Evolutionary conservation across 139 green algal species (phyloP).

Genomic region (Chlamydomonas incerta): DNA sequence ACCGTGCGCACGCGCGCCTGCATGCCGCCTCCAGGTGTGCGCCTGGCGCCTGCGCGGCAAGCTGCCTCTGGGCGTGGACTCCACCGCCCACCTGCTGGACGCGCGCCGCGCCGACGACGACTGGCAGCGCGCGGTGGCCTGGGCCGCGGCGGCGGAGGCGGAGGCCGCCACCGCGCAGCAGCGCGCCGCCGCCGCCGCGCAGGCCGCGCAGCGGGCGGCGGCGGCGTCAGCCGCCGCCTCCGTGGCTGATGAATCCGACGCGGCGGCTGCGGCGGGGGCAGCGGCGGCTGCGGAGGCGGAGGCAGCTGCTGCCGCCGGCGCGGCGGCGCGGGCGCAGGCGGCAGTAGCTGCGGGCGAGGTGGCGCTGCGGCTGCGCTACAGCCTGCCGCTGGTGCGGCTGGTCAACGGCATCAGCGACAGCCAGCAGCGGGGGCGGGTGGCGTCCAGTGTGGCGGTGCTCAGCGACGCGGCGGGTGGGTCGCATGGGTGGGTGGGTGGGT

Average conservation of each 20-base stretch:
- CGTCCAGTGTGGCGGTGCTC: slow-evolving; percentile 74
- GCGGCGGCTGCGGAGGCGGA: not conserved
- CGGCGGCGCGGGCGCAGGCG: not conserved
- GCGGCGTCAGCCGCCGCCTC: not conserved
- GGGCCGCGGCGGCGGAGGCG: too few species aligned
- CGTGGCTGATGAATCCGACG: not conserved
- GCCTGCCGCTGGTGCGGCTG: slow-evolving; percentile 47
- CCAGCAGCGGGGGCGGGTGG: slow-evolving; percentile 76
- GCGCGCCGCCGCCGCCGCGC: not conserved
- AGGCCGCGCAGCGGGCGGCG: not conserved
- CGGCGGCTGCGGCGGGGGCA: not conserved
- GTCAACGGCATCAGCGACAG: slow-evolving; percentile 89
- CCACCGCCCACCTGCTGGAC: slow-evolving; percentile 71
- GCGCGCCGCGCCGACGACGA: slow-evolving; percentile 34
- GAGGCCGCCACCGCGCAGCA: too few species aligned
- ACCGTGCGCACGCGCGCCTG: not conserved
- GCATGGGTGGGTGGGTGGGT: not conserved
- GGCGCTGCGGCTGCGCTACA: slow-evolving; percentile 29
- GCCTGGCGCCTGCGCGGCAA: slow-evolving; percentile 75
- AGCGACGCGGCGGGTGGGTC: slow-evolving; percentile 56
- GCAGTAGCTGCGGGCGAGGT: not conserved
- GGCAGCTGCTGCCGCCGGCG: not conserved
- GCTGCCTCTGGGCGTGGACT: slow-evolving; percentile 76
- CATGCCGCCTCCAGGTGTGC: slow-evolving; percentile 50
- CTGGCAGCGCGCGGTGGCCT: not conserved